Evolutionary conservation across 1,139 yeast genomes (phyloP).

Genomic region (Hanseniaspora gamundiae): DNA sequence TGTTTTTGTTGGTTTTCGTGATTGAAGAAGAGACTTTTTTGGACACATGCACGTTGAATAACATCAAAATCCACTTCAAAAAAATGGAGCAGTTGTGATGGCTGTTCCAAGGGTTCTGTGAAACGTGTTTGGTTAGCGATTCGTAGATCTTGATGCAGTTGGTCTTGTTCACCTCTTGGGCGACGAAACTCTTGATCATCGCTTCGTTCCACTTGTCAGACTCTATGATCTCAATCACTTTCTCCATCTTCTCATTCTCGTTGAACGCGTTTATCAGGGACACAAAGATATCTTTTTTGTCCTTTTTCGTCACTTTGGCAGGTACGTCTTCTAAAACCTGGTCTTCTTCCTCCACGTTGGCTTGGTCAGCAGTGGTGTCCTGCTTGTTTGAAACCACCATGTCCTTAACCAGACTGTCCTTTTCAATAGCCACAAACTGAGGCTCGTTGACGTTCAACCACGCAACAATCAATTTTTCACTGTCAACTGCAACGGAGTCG

Average conservation of each 20-base stretch:
- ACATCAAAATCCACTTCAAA: conserved; percentile 6
- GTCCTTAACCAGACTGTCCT: conserved; percentile 4
- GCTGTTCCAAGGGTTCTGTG: conserved; percentile 6
- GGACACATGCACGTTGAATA: conserved; percentile 6
- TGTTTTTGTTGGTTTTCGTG: conserved; percentile 17
- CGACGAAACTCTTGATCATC: background rate
- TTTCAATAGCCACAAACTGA: conserved; percentile 16
- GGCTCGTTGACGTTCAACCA: conserved; percentile 26
- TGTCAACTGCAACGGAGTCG: conserved; percentile 14
- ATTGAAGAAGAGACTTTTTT: conserved; percentile 7
- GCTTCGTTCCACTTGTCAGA: conserved; percentile 3
- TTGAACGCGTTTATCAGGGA: conserved; percentile 3
- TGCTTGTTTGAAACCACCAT: conserved; percentile 5
- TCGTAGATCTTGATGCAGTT: conserved; percentile 4
- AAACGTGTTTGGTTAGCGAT: conserved; percentile 4
- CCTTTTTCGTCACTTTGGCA: conserved; percentile 4
- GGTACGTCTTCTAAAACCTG: conserved; percentile 3
- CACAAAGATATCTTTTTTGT: conserved; percentile 6
- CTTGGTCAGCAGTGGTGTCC: conserved; percentile 2
- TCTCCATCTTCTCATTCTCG: conserved; percentile 6
- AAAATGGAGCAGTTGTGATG: conserved; percentile 6
- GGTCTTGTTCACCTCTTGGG: background rate
- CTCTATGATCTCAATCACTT: conserved; percentile 1
- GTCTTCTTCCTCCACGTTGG: conserved; percentile 4
- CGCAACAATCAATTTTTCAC: conserved; percentile 15